Percentiles rank a stretch among this genome's conserved stretches.
Conservation (phyloP, 2,329 filamentous ascomycete genomes). For the Colletotrichum euphorbiae region DNA sequence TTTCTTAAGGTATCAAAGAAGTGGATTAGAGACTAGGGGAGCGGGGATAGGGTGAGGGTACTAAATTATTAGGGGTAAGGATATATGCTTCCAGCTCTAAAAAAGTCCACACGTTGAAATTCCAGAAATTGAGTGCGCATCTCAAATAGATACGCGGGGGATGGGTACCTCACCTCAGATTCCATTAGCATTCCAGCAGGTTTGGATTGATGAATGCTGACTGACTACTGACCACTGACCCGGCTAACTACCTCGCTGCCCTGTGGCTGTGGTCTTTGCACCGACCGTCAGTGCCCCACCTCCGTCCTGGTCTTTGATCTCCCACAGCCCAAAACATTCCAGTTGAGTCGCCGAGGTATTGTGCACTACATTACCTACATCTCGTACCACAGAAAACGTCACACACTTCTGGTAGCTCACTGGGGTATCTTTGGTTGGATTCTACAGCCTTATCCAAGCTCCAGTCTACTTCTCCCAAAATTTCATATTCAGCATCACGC, state of each 20-base stretch:
- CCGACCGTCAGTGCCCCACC: conserved; percentile 37
- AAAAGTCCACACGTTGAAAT: too few species aligned
- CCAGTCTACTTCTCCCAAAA: conserved; percentile 5
- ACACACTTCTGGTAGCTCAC: background rate
- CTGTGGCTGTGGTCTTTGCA: conserved; percentile 25
- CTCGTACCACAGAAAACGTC: background rate
- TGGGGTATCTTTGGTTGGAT: background rate
- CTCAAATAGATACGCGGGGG: too few species aligned
- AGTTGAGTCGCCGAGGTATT: background rate
- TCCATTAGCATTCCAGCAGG: background rate
- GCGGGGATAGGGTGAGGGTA: too few species aligned
- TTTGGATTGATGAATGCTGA: conserved; percentile 14
- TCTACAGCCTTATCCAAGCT: conserved; percentile 10
- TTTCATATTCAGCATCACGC: conserved; percentile 14
- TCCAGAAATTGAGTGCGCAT: too few species aligned
- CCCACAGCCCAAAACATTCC: conserved; percentile 25
- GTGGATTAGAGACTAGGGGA: too few species aligned
- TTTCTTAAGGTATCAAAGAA: too few species aligned
- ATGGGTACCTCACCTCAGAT: background rate
- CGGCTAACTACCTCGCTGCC: background rate
- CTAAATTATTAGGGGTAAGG: too few species aligned
- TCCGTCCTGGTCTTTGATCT: conserved; percentile 25
- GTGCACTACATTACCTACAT: conserved; percentile 13
- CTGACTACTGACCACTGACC: conserved; percentile 14
- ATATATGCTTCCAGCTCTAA: too few species aligned